A percentile compares a stretch with the other conserved stretches of the same genome.
These are phyloP conservation scores for Taphrina confusa DNA, from an alignment of 1,139 yeast species.

Conservation along the genomic window DNA sequence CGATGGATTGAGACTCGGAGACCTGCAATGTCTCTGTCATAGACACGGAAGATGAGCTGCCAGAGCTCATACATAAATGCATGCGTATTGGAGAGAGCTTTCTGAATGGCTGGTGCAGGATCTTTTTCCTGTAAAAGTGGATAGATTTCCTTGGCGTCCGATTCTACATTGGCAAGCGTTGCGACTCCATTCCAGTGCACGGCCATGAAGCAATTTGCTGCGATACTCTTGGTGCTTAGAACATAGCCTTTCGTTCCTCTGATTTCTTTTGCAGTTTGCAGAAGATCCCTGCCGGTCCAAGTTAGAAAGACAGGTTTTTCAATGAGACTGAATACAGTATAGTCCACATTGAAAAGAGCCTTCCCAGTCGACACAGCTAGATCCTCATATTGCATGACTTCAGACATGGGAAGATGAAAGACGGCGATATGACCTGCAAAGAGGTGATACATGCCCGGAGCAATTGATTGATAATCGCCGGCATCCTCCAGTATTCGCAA, in stretches of 20 bases:
- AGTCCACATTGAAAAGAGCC: slow-evolving; percentile 2
- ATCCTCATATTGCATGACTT: slow-evolving; percentile 5
- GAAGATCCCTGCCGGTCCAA: slow-evolving; percentile 2
- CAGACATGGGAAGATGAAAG: slow-evolving; percentile 13
- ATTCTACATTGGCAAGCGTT: neutral
- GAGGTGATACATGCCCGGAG: slow-evolving; percentile 19
- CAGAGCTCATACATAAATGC: slow-evolving; percentile 18
- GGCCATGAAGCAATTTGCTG: slow-evolving; percentile 2
- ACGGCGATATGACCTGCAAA: slow-evolving; percentile 23
- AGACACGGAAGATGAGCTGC: neutral
- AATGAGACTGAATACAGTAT: slow-evolving; percentile 11
- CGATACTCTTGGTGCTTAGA: slow-evolving; percentile 4
- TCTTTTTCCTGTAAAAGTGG: neutral
- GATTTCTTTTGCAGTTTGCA: slow-evolving; percentile 1
- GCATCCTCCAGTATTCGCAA: neutral
- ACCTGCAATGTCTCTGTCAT: neutral
- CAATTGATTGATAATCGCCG: neutral
- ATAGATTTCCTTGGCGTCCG: neutral
- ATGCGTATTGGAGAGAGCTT: slow-evolving; percentile 1
- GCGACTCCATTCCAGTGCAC: slow-evolving; percentile 2
- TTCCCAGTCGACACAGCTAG: slow-evolving; percentile 11
- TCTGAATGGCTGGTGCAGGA: neutral
- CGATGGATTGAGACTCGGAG: neutral
- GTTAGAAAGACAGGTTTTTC: slow-evolving; percentile 19
- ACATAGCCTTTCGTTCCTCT: neutral